Evolutionary conservation across 2,329 filamentous ascomycete genomes (phyloP).

Genomic region (Metarhizium sp.): DNA sequence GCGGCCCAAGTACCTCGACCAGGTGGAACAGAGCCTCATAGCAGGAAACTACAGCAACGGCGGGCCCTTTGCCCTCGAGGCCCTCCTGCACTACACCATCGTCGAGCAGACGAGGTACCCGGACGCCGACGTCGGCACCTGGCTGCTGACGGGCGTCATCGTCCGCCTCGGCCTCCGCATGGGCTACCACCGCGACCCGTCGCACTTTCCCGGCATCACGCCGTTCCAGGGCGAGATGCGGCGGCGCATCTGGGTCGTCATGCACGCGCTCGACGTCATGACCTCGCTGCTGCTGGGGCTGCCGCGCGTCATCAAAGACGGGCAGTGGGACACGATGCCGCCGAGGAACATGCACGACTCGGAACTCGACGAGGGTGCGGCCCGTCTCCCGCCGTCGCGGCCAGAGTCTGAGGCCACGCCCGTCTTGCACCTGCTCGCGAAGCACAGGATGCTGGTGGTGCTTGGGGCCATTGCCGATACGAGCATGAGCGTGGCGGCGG

Average conservation of each 20-base stretch:
- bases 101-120: conserved; percentile 19
- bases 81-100: conserved; percentile 24
- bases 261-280: conserved; percentile 30
- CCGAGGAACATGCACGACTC: conserved; percentile 34
- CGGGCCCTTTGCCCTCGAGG: conserved; percentile 31
- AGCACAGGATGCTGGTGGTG: conserved; percentile 14
- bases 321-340: conserved; percentile 29
- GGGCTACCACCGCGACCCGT: conserved; percentile 35
- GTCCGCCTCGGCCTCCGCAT: conserved; percentile 27
- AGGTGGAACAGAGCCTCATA: conserved; percentile 26
- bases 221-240: conserved; percentile 36
- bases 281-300: conserved; percentile 36
- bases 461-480: conserved; percentile 12
- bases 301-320: conserved; percentile 30
- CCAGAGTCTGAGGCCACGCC: conserved; percentile 18
- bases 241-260: conserved; percentile 30
- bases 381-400: conserved; percentile 24
- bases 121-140: conserved; percentile 24
- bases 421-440: conserved; percentile 12
- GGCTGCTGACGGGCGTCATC: conserved; percentile 23
- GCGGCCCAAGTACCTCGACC: conserved; percentile 13
- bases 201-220: conserved; percentile 29
- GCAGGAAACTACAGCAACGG: conserved; percentile 31
- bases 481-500: neutral
- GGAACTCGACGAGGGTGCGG: conserved; percentile 28